Conservation (phyloP, 306 rosid species). For the Trichosanthes cucumerina region DNA sequence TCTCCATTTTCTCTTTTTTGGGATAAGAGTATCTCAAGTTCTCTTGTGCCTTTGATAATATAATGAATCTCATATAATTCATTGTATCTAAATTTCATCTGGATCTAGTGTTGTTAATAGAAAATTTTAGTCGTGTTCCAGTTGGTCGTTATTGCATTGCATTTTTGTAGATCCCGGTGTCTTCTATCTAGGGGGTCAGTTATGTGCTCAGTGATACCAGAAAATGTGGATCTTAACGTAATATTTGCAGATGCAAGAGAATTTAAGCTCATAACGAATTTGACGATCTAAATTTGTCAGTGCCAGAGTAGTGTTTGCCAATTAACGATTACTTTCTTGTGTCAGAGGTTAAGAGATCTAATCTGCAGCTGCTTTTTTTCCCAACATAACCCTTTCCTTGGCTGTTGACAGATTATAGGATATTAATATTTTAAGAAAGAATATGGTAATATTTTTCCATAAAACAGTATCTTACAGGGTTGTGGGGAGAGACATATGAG, state of each 20-base stretch:
- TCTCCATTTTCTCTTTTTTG: background rate
- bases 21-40: background rate
- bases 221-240: background rate
- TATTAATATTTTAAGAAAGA: background rate
- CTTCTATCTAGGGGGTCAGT: background rate
- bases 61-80: background rate
- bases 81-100: background rate
- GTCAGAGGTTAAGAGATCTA: conserved; percentile 2
- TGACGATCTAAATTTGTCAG: background rate
- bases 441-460: background rate
- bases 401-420: background rate
- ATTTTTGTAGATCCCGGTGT: background rate
- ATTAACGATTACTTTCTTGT: background rate
- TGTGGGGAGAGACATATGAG: background rate
- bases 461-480: background rate
- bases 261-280: background rate
- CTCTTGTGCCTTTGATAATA: background rate
- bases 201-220: background rate
- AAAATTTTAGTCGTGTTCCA: background rate
- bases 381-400: background rate
- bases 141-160: background rate
- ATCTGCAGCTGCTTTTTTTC: background rate
- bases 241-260: background rate
- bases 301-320: background rate
- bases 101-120: background rate